Conservation (phyloP, 2,329 filamentous ascomycete genomes). For the Alternaria solani region DNA sequence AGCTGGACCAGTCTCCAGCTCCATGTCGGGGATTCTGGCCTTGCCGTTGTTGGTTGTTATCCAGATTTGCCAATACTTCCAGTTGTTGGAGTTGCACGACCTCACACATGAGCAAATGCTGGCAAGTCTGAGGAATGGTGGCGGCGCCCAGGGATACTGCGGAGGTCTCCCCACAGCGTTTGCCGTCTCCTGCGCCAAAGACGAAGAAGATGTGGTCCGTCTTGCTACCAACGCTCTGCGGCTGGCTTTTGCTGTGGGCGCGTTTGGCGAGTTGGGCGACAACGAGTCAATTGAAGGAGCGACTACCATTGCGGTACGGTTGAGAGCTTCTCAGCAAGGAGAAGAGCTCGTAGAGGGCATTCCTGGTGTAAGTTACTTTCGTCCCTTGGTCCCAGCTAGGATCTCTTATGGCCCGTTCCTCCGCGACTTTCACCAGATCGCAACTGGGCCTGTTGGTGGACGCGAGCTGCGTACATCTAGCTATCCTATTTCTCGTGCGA, state of each 20-base stretch:
- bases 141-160: conserved; percentile 29
- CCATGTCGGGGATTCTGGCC: conserved; percentile 21
- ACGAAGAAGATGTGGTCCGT: conserved; percentile 24
- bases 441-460: background rate
- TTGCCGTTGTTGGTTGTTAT: conserved; percentile 31
- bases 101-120: conserved; percentile 22
- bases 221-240: conserved; percentile 20
- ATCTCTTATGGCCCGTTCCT: background rate
- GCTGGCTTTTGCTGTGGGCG: conserved; percentile 20
- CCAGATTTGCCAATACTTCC: conserved; percentile 35
- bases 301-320: conserved; percentile 29
- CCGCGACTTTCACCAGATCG: background rate
- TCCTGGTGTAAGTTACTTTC: conserved; percentile 24
- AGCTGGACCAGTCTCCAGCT: conserved; percentile 22
- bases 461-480: background rate
- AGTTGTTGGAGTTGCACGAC: conserved; percentile 20
- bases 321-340: conserved; percentile 23
- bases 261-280: conserved; percentile 24
- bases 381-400: background rate
- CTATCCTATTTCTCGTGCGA: background rate
- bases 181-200: conserved; percentile 20
- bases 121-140: conserved; percentile 14
- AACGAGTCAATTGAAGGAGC: conserved; percentile 21
- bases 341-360: conserved; percentile 25
- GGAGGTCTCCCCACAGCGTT: conserved; percentile 21